Percentiles rank a stretch among this genome's conserved stretches.
Conservation (phyloP, 768 basidiomycete species). For the Phaeotremella fagi region DNA sequence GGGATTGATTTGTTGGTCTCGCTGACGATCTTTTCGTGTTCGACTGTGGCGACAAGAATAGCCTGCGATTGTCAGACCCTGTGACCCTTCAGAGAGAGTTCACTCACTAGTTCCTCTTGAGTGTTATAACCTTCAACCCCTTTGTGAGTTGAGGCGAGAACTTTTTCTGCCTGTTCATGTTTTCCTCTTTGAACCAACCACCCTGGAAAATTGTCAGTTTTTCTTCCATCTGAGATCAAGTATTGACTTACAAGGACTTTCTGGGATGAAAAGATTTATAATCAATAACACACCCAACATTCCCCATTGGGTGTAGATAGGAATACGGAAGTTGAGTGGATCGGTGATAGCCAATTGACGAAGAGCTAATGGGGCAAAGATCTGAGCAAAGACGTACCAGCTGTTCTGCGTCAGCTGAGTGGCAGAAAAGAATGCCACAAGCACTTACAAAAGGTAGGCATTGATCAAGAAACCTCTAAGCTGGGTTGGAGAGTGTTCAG, state of each 20-base stretch:
- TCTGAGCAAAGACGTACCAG: constrained; percentile 29
- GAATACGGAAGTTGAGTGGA: constrained; percentile 15
- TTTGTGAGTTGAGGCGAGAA: constrained; percentile 6
- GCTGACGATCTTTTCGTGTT: constrained; percentile 12
- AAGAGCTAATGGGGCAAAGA: constrained; percentile 26
- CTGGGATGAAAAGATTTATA: constrained; percentile 13
- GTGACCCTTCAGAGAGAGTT: too few species aligned
- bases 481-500: constrained; percentile 30
- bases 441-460: constrained; percentile 24
- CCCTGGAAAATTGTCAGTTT: constrained; percentile 4
- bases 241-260: constrained; percentile 11
- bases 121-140: constrained; percentile 21
- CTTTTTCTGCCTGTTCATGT: constrained; percentile 13
- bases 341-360: constrained; percentile 3
- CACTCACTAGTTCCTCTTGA: constrained; percentile 14
- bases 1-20: constrained; percentile 3
- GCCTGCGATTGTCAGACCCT: too few species aligned
- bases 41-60: constrained; percentile 21
- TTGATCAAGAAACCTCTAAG: constrained; percentile 29
- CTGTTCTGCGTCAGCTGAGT: constrained; percentile 3
- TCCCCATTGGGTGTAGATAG: constrained; percentile 28
- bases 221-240: too few species aligned
- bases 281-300: constrained; percentile 10
- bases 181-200: constrained; percentile 21
- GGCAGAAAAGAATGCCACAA: neutral